These are phyloP conservation scores for Teratosphaeria pseudoeucalypti DNA, from an alignment of 2,329 filamentous ascomycete genomes.

Conservation along the genomic window DNA sequence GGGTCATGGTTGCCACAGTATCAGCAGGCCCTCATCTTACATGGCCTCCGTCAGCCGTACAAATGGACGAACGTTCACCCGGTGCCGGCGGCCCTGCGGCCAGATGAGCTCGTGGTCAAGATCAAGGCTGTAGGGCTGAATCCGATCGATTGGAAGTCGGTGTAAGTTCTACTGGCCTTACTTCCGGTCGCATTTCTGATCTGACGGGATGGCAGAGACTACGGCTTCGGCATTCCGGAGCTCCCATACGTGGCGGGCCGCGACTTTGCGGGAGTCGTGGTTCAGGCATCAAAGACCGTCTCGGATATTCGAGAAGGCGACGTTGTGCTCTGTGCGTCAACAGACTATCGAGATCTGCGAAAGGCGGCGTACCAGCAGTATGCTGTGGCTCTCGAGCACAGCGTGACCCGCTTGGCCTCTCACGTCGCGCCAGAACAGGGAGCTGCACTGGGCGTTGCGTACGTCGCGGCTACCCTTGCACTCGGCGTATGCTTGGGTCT, in stretches of 20 bases:
- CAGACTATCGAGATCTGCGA: conserved; percentile 31
- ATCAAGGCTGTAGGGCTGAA: conserved; percentile 27
- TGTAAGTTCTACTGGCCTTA: conserved; percentile 5
- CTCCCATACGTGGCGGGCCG: conserved; percentile 21
- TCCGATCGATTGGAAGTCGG: conserved; percentile 31
- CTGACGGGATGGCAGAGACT: conserved; percentile 16
- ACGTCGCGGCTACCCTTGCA: conserved; percentile 32
- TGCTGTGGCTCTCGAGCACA: conserved; percentile 31
- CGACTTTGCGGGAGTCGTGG: conserved; percentile 1
- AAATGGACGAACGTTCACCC: neutral
- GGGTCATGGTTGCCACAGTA: neutral
- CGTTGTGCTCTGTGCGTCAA: conserved; percentile 23
- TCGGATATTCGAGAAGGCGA: neutral
- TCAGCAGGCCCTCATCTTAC: neutral
- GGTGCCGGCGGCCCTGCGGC: neutral
- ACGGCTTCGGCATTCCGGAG: conserved; percentile 32
- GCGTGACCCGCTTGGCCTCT: conserved; percentile 28
- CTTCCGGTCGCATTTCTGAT: neutral
- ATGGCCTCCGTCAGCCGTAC: neutral
- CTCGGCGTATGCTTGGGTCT: conserved; percentile 32
- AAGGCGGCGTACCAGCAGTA: conserved; percentile 33
- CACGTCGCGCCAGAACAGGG: conserved; percentile 25
- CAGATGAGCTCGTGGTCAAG: conserved; percentile 27
- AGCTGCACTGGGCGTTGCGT: conserved; percentile 30
- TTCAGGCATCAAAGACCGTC: neutral